Evolutionary conservation across 2,329 filamentous ascomycete genomes (phyloP).

Genomic region (Plectosphaerella sp.): DNA sequence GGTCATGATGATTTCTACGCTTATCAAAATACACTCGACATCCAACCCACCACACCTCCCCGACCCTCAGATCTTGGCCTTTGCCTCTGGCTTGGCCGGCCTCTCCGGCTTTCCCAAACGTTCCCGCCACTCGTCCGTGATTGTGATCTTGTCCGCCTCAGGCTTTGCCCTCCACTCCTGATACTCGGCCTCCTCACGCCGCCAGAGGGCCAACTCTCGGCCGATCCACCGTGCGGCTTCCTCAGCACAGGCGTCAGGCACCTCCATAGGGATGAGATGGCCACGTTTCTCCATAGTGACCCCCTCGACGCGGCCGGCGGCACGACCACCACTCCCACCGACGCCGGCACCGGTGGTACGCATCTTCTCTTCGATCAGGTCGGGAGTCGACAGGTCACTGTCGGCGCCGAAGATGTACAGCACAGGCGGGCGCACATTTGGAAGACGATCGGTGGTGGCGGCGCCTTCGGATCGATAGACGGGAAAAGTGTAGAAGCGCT

Average conservation of each 20-base stretch:
- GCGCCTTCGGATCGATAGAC: constrained; percentile 66
- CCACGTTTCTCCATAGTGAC: constrained; percentile 62
- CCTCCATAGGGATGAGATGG: constrained; percentile 83
- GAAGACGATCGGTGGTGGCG: constrained; percentile 52
- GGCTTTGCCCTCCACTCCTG: constrained; percentile 48
- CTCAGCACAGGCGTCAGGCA: constrained; percentile 61
- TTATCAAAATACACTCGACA: too few relatives aligned
- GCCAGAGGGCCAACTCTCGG: constrained; percentile 53
- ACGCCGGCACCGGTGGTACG: constrained; percentile 58
- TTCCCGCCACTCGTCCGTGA: constrained; percentile 50
- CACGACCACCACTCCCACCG: constrained; percentile 62
- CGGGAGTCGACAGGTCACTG: constrained; percentile 51
- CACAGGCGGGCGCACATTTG: constrained; percentile 57
- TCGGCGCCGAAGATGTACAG: constrained; percentile 65
- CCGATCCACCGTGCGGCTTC: constrained; percentile 53
- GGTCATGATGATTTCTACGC: too few relatives aligned
- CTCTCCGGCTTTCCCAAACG: constrained; percentile 38
- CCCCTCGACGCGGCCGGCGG: constrained; percentile 62
- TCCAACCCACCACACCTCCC: not conserved
- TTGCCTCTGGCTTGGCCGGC: constrained; percentile 1
- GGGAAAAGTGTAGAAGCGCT: constrained; percentile 34
- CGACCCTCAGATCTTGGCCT: constrained; percentile 10
- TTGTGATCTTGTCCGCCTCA: constrained; percentile 47
- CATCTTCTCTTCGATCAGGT: constrained; percentile 52
- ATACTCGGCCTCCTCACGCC: constrained; percentile 51